Conservation (phyloP, 805 yeast species). For the Candida coleopterorum region DNA sequence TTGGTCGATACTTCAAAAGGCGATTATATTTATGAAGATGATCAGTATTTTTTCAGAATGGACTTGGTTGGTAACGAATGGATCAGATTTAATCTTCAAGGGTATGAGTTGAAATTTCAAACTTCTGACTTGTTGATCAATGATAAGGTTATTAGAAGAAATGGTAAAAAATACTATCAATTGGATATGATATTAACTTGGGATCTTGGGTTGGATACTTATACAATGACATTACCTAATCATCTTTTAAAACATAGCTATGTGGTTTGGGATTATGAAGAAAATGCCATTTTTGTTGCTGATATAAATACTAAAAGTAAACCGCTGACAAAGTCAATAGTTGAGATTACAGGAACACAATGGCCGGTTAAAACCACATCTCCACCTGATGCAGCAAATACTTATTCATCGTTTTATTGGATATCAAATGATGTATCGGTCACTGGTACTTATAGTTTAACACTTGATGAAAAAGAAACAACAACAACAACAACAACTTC, state of each 20-base stretch:
- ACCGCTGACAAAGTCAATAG: conserved; percentile 3
- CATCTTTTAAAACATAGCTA: conserved; percentile 14
- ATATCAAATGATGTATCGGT: conserved; percentile 4
- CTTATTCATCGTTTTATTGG: conserved; percentile 11
- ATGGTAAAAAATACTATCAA: conserved; percentile 11
- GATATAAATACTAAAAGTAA: conserved; percentile 6
- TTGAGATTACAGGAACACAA: conserved; percentile 4
- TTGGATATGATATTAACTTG: conserved; percentile 9
- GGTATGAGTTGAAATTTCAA: conserved; percentile 2
- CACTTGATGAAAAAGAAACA: neutral
- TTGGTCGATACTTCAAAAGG: conserved; percentile 4
- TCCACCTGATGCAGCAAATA: conserved; percentile 10
- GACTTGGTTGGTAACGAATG: conserved; percentile 13
- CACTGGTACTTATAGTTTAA: neutral
- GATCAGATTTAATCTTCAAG: conserved; percentile 4
- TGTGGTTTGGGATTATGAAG: conserved; percentile 15
- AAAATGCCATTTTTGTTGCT: conserved; percentile 12
- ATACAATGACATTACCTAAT: conserved; percentile 15
- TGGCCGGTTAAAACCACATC: conserved; percentile 13
- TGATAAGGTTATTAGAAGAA: neutral
- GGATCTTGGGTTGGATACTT: conserved; percentile 11
- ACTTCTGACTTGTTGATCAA: neutral
- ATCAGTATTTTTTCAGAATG: conserved; percentile 7
- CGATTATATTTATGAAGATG: conserved; percentile 3
- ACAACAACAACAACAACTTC: neutral